Percentiles rank a stretch among this genome's conserved stretches.
phyloP scores from a whole-genome alignment of 495 filamentous ascomycete species.

The Tricharina praecox region DNA sequence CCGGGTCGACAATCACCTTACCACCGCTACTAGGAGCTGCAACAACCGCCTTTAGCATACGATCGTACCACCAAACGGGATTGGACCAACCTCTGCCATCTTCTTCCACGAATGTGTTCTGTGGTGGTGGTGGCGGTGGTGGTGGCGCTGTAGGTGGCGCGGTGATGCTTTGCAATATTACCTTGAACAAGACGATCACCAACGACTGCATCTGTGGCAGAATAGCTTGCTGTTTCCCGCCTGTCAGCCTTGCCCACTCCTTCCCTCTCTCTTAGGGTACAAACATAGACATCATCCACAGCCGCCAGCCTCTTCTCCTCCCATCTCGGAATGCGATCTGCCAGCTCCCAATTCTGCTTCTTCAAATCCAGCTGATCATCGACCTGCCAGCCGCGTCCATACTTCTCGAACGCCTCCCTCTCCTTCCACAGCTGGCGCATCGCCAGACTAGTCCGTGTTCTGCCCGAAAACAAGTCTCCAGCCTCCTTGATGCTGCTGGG shows the following conservation, averaged over 20 bases:
- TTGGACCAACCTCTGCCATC: neutral
- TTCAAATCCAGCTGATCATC: conserved; percentile 28
- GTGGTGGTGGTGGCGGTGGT: conserved; percentile 9
- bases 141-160: conserved; percentile 26
- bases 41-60: neutral
- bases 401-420: conserved; percentile 73
- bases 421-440: conserved; percentile 92
- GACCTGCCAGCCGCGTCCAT: conserved; percentile 70
- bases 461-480: conserved; percentile 73
- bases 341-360: conserved; percentile 25
- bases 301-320: conserved; percentile 46
- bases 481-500: conserved; percentile 60
- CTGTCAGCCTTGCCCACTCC: too few relatives aligned
- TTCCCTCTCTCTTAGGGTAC: too few relatives aligned
- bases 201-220: conserved; percentile 79
- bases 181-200: conserved; percentile 83
- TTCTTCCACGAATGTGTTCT: conserved; percentile 2
- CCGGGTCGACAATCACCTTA: conserved; percentile 5
- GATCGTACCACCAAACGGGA: neutral
- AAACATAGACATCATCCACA: conserved; percentile 72
- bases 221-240: conserved; percentile 51
- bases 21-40: neutral
- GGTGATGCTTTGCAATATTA: conserved; percentile 66
- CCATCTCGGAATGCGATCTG: conserved; percentile 22
- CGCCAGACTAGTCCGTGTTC: conserved; percentile 76